Conservation (phyloP, 352 stramenopile species). For the Blastocystis sp. region DNA sequence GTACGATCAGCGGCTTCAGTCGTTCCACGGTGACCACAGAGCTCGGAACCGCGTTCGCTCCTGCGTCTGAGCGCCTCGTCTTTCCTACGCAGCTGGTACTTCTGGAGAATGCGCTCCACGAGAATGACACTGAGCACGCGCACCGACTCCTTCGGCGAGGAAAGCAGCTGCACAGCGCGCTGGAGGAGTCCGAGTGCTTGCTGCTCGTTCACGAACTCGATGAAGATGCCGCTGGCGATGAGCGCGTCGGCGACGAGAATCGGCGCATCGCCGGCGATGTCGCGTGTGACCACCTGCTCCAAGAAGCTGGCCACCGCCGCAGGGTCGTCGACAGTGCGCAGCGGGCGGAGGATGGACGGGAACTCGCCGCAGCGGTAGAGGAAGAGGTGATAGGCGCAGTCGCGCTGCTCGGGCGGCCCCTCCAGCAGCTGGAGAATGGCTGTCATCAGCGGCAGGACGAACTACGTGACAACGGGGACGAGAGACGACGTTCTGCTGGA, state of each 20-base stretch:
- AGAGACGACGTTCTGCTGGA: background rate
- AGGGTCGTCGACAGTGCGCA: background rate
- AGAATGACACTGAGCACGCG: background rate
- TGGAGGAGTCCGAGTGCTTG: background rate
- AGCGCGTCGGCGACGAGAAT: conserved; percentile 12
- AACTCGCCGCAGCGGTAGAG: conserved; percentile 29
- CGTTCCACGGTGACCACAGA: background rate
- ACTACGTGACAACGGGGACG: background rate
- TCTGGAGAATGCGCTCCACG: conserved; percentile 17
- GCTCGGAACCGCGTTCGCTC: background rate
- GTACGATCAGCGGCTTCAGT: background rate
- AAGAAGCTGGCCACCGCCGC: background rate
- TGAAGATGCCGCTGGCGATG: background rate
- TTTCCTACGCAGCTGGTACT: background rate
- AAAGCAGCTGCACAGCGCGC: background rate
- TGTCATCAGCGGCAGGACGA: background rate
- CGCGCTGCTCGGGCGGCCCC: background rate
- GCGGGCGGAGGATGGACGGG: background rate
- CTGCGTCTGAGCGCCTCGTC: background rate
- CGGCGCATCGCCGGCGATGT: background rate
- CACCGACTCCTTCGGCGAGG: background rate
- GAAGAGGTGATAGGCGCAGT: conserved; percentile 48
- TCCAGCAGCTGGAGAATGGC: background rate
- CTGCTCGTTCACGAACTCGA: background rate
- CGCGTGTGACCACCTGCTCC: background rate